phyloP scores from a whole-genome alignment of 2,329 filamentous ascomycete species.

The Colletotrichum caudatum region DNA sequence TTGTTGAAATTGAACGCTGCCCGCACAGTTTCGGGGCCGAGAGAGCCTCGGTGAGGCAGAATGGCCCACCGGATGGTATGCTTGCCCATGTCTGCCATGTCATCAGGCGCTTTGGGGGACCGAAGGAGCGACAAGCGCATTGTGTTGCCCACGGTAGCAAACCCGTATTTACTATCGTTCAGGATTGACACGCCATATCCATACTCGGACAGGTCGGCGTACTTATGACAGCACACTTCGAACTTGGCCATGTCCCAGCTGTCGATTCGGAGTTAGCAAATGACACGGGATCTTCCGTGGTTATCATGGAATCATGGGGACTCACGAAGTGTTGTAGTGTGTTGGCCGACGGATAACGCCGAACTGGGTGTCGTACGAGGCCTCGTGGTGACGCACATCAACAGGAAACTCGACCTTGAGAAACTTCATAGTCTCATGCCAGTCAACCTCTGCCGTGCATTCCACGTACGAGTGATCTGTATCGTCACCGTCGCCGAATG shows the following conservation, averaged over 20 bases:
- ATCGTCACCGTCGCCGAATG: constrained; percentile 47
- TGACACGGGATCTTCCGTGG: rapidly evolving
- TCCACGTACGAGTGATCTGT: constrained; percentile 65
- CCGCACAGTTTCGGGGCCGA: constrained; percentile 69
- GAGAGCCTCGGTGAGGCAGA: constrained; percentile 69
- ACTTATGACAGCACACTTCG: constrained; percentile 82
- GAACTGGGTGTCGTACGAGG: constrained; percentile 76
- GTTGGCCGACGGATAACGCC: constrained; percentile 74
- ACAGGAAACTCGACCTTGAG: constrained; percentile 79
- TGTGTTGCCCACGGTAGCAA: constrained; percentile 74
- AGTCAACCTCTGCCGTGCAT: constrained; percentile 72
- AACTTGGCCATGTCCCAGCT: constrained; percentile 82
- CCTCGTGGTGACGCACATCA: constrained; percentile 73
- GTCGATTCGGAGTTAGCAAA: not conserved
- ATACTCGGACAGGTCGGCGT: constrained; percentile 76
- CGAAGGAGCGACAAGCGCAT: constrained; percentile 76
- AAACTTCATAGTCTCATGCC: constrained; percentile 78
- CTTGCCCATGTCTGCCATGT: constrained; percentile 75
- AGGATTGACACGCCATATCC: constrained; percentile 77
- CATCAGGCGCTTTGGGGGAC: constrained; percentile 76
- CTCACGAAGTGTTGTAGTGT: constrained; percentile 74
- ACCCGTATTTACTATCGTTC: constrained; percentile 79
- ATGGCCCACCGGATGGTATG: constrained; percentile 76
- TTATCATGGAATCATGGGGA: constrained; percentile 45
- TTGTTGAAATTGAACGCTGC: constrained; percentile 77